phyloP scores from a whole-genome alignment of 441 rosid species.

The Adansonia rubrostipa region DNA sequence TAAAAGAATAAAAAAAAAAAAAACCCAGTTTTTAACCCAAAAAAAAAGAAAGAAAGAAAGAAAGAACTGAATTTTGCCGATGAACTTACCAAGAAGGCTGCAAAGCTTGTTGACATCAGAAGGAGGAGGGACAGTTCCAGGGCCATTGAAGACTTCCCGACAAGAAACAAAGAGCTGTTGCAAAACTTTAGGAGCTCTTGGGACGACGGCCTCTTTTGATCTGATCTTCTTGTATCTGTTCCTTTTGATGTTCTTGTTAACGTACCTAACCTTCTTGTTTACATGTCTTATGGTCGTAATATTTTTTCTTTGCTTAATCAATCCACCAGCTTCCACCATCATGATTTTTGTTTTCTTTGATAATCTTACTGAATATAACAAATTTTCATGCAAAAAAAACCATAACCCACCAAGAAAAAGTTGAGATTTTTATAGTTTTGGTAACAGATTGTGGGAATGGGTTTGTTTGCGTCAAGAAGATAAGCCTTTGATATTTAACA shows the following conservation, averaged over 20 bases:
- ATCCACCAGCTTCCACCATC: conserved; percentile 36
- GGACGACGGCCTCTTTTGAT: background rate
- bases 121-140: conserved; percentile 50
- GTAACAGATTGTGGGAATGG: background rate
- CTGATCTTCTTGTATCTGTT: conserved; percentile 25
- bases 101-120: conserved; percentile 44
- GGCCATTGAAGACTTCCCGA: conserved; percentile 49
- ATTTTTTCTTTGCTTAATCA: conserved; percentile 36
- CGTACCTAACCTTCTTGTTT: conserved; percentile 42
- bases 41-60: background rate
- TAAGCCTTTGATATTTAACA: background rate
- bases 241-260: conserved; percentile 30
- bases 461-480: background rate
- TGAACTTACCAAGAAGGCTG: conserved; percentile 48
- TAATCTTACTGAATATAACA: background rate
- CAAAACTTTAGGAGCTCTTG: conserved; percentile 23
- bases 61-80: background rate
- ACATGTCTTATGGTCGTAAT: conserved; percentile 23
- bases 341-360: background rate
- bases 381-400: conserved; percentile 6
- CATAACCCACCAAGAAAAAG: conserved; percentile 10
- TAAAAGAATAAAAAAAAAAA: too few relatives aligned
- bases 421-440: background rate
- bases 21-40: background rate
- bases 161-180: conserved; percentile 51